Evolutionary conservation across 805 yeast species (phyloP).

Genomic region (Pichia paraexigua): DNA sequence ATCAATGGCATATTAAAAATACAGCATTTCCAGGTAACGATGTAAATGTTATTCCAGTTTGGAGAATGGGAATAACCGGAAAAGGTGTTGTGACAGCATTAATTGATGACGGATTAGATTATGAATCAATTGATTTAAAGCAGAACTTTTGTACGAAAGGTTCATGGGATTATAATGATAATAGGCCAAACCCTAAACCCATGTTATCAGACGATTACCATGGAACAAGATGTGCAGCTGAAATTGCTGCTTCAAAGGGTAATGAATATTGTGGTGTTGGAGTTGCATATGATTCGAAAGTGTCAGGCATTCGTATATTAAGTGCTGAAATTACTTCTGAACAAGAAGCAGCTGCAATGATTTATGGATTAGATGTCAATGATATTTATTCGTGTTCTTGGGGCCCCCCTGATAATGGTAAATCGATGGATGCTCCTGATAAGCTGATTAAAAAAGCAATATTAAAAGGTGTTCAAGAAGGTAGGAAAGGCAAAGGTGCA

Average conservation of each 20-base stretch:
- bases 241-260: slow-evolving; percentile 77
- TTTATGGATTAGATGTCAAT: slow-evolving; percentile 71
- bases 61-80: slow-evolving; percentile 80
- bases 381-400: slow-evolving; percentile 96
- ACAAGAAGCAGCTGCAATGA: slow-evolving; percentile 86
- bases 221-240: slow-evolving; percentile 98
- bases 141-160: slow-evolving; percentile 68
- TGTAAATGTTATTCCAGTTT: slow-evolving; percentile 76
- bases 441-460: slow-evolving; percentile 71
- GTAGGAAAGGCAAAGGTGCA: slow-evolving; percentile 75
- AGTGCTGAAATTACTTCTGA: slow-evolving; percentile 74
- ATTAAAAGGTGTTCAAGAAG: slow-evolving; percentile 75
- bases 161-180: slow-evolving; percentile 89
- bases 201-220: slow-evolving; percentile 76
- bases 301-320: slow-evolving; percentile 83
- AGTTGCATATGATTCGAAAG: slow-evolving; percentile 81
- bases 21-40: slow-evolving; percentile 69
- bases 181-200: slow-evolving; percentile 71
- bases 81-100: slow-evolving; percentile 76
- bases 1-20: slow-evolving; percentile 92
- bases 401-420: slow-evolving; percentile 97
- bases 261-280: slow-evolving; percentile 94
- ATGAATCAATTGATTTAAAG: slow-evolving; percentile 62
- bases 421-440: slow-evolving; percentile 79
- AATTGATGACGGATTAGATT: slow-evolving; percentile 92